Percentiles rank a stretch among this genome's conserved stretches.
phyloP scores from a whole-genome alignment of 2,329 filamentous ascomycete genomes.

The Raffaelea deltoideospora region DNA sequence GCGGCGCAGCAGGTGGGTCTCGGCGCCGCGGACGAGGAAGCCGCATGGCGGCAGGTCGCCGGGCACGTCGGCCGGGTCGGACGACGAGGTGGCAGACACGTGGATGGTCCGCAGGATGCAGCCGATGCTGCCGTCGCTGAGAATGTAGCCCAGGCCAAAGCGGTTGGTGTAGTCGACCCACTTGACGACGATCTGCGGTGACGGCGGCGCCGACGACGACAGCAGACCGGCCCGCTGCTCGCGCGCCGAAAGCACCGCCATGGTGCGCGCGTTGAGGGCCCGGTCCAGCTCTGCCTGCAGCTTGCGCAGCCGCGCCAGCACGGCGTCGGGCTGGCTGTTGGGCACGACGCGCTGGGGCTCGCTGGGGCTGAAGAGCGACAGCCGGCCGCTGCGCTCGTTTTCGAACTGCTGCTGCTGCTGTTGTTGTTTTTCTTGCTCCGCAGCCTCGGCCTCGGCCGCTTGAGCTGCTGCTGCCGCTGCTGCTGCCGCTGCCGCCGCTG shows the following conservation, averaged over 20 bases:
- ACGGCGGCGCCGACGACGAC: constrained; percentile 40
- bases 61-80: constrained; percentile 12
- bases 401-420: not conserved
- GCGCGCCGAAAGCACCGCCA: constrained; percentile 40
- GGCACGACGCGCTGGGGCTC: constrained; percentile 35
- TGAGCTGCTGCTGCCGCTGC: not conserved
- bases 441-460: no score
- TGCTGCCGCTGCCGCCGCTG: not conserved
- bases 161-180: constrained; percentile 87
- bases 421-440: not conserved
- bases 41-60: constrained; percentile 52
- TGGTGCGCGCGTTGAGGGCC: constrained; percentile 46
- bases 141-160: constrained; percentile 69
- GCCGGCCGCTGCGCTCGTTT: constrained; percentile 13
- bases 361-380: constrained; percentile 39
- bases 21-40: constrained; percentile 55
- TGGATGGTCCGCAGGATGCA: constrained; percentile 48
- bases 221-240: no score
- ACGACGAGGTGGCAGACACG: no score
- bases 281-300: constrained; percentile 47
- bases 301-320: constrained; percentile 37
- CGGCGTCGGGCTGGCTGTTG: constrained; percentile 40
- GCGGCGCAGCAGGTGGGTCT: constrained; percentile 51
- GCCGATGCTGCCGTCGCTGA: constrained; percentile 68
- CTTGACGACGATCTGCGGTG: constrained; percentile 54